These are phyloP conservation scores for Fusarium dlaminii DNA, from an alignment of 2,329 filamentous ascomycete genomes.

Conservation along the genomic window DNA sequence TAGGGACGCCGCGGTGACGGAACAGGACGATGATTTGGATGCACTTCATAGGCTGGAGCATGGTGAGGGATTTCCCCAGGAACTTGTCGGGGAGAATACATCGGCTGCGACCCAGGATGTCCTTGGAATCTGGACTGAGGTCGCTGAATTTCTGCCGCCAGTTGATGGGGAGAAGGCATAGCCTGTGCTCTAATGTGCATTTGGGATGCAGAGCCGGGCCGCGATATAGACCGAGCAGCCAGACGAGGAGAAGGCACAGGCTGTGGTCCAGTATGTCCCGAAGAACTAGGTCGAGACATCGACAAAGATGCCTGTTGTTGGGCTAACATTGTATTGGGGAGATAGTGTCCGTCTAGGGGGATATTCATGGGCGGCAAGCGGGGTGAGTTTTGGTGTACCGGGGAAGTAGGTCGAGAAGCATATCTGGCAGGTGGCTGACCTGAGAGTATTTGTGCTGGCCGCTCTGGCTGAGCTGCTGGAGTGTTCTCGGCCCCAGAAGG, in stretches of 20 bases:
- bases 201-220: not conserved
- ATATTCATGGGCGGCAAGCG: not conserved
- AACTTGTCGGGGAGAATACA: not conserved
- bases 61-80: not conserved
- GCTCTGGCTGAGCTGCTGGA: not conserved
- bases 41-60: not conserved
- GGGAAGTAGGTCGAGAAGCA: not conserved
- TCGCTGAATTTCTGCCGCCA: not conserved
- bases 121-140: not conserved
- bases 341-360: not conserved
- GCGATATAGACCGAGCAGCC: not conserved
- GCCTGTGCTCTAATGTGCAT: not conserved
- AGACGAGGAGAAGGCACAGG: not conserved
- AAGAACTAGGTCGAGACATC: not conserved
- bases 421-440: not conserved
- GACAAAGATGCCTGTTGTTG: not conserved
- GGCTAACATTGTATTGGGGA: not conserved
- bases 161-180: not conserved
- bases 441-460: not conserved
- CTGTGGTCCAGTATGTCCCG: not conserved
- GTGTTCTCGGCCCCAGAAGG: not conserved
- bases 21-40: not conserved
- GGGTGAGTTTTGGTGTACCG: not conserved
- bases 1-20: not conserved
- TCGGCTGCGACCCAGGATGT: not conserved